Conservation (phyloP, 441 rosid genomes). For the Mallotus japonicus region DNA sequence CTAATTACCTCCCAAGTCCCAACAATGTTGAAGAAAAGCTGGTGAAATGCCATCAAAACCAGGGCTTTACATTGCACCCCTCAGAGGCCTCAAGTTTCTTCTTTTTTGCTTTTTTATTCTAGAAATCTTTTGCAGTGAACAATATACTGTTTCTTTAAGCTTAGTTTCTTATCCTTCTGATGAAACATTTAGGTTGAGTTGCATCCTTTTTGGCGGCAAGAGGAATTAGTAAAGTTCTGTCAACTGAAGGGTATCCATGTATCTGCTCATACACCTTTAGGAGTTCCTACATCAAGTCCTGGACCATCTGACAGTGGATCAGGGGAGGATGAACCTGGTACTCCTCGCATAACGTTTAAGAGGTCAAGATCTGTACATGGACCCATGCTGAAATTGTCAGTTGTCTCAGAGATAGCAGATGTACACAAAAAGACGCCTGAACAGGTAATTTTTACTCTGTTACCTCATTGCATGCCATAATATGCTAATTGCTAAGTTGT, state of each 20-base stretch:
- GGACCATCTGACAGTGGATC: constrained; percentile 59
- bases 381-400: constrained; percentile 60
- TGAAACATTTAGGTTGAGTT: constrained; percentile 44
- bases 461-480: background rate
- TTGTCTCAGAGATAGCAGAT: constrained; percentile 51
- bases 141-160: background rate
- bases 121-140: background rate
- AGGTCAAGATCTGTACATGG: constrained; percentile 67
- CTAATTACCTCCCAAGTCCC: background rate
- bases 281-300: constrained; percentile 53
- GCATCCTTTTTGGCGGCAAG: constrained; percentile 71
- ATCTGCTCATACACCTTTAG: constrained; percentile 64
- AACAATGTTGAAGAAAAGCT: background rate
- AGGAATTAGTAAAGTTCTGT: constrained; percentile 60
- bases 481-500: background rate
- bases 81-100: background rate
- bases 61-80: background rate
- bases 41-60: background rate
- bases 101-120: background rate
- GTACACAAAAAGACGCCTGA: constrained; percentile 53
- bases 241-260: constrained; percentile 57
- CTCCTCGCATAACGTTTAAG: constrained; percentile 57
- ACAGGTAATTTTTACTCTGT: constrained; percentile 38
- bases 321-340: constrained; percentile 63
- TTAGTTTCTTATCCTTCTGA: background rate